Conservation (phyloP, 164 flowering plant genomes). For the Nelumbo lutea region DNA sequence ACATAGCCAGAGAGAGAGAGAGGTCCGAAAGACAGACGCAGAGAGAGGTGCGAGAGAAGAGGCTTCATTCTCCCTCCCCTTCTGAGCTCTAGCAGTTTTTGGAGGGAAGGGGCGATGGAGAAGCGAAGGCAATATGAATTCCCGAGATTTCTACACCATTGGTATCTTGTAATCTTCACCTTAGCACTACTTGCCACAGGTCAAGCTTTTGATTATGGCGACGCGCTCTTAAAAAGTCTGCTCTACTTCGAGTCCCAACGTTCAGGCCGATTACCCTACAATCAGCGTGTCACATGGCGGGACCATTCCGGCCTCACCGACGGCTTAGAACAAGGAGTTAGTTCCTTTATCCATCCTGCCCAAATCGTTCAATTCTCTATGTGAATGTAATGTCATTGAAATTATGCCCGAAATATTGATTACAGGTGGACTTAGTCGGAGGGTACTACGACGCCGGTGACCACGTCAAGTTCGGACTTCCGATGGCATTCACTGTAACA, state of each 20-base stretch:
- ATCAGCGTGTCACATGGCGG: slow-evolving; percentile 52
- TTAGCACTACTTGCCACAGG: not conserved
- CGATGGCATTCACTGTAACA: slow-evolving; percentile 67
- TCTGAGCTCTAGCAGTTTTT: not conserved
- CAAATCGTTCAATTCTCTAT: not conserved
- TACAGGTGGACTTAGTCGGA: slow-evolving; percentile 63
- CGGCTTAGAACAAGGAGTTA: slow-evolving; percentile 51
- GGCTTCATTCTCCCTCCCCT: slow-evolving; percentile 3
- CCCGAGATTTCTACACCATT: not conserved
- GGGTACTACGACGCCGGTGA: slow-evolving; percentile 80
- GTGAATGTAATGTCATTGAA: not conserved
- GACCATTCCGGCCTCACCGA: slow-evolving; percentile 50
- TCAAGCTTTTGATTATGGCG: slow-evolving; percentile 31
- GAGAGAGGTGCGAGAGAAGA: not conserved
- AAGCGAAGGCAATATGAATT: not conserved
- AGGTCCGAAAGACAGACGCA: not conserved
- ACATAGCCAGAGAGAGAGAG: not conserved
- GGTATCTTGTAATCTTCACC: slow-evolving; percentile 6
- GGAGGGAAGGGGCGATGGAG: slow-evolving; percentile 6
- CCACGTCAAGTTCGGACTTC: slow-evolving; percentile 58
- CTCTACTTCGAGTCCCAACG: slow-evolving; percentile 52
- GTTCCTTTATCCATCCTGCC: not conserved
- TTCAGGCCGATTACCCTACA: slow-evolving; percentile 48
- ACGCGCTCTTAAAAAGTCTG: slow-evolving; percentile 41
- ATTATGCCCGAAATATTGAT: not conserved